Base-by-base conservation (phyloP, 331 rosid species). In the Phaseolus coccineus region DNA sequence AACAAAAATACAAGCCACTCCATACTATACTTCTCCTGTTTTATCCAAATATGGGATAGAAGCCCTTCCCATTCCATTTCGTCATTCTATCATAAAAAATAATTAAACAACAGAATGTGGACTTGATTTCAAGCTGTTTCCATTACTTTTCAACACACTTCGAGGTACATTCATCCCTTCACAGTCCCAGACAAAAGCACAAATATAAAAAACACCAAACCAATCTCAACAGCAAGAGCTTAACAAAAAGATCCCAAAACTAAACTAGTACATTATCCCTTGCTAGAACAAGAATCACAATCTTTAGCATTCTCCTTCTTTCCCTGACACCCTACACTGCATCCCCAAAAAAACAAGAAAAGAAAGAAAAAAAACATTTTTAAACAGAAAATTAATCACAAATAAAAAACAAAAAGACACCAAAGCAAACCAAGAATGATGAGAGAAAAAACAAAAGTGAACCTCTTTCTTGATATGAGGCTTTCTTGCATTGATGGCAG, bases 401-500 rank as follows among this genome's bases (percentile, higher is more conserved):
- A 27, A 6, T 13, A 25, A 3, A 44, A 44, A 4, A 4, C 4
- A 33, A 35, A 42, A 74, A 39, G 9, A 4, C 79, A 52, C 13
- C 10, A 42, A 73, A 76, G 1, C 6, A 42, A 65, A 62, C 12
- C 47, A 40, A 66, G n/a, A 59, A 28, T 14, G 39, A 28, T n/a
- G 40, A 13, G 22, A 44, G 6, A 3, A 42, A 19, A 70, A 76
- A 22, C 9, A 42, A 68, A 24, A 42, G 53, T 4, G 13, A 28
- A 90, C 97, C 89, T 90, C 84, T 82, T 85, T 89, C 76, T 73
- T 85, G 84, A 92, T 90, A 71, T 90, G 87, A 11, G 44, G 74
- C 82, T 83, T 92, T 74, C 87, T 85, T 0, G 96, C 87, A 85
- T 81, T 42, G 16, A 92, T 88, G 8, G 97, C 97, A 7, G 93